These are phyloP conservation scores for Plectranthus barbatus DNA, from an alignment of 257 asterid species.

Conservation along the genomic window DNA sequence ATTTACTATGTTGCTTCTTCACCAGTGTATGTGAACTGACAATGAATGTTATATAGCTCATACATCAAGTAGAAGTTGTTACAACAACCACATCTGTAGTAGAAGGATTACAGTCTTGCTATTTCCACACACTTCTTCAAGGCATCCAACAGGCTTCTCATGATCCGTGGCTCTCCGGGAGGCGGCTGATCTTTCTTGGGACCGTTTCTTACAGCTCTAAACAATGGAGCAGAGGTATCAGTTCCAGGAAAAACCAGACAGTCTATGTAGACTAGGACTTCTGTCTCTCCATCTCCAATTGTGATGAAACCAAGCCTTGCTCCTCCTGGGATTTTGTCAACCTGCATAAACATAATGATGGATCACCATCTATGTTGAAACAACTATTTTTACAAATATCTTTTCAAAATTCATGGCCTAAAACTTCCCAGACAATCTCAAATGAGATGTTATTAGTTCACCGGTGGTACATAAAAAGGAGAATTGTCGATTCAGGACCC, in stretches of 20 bases:
- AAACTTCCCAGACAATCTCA: not conserved
- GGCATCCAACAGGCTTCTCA: slow-evolving; percentile 81
- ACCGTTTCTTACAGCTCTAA: slow-evolving; percentile 78
- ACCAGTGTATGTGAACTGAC: too few relatives aligned
- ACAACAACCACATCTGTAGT: too few relatives aligned
- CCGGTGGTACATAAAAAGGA: not conserved
- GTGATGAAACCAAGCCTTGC: slow-evolving; percentile 83
- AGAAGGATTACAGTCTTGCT: slow-evolving; percentile 31
- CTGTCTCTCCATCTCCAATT: slow-evolving; percentile 60
- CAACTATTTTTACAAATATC: too few relatives aligned
- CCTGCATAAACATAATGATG: slow-evolving; percentile 28
- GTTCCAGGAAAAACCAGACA: slow-evolving; percentile 65
- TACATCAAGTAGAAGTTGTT: too few relatives aligned
- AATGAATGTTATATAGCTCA: too few relatives aligned
- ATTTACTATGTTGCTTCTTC: too few relatives aligned
- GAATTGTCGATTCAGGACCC: too few relatives aligned
- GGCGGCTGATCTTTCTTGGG: slow-evolving; percentile 47
- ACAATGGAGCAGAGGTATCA: slow-evolving; percentile 46
- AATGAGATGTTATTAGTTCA: not conserved
- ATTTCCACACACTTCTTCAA: slow-evolving; percentile 77
- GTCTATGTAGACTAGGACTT: slow-evolving; percentile 71
- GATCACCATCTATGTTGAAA: not conserved
- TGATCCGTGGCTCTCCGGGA: slow-evolving; percentile 87
- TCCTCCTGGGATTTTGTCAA: slow-evolving; percentile 83
- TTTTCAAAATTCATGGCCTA: too few relatives aligned